Conservation (phyloP, 2,329 filamentous ascomycete genomes). For the Ophiostoma sp. region DNA sequence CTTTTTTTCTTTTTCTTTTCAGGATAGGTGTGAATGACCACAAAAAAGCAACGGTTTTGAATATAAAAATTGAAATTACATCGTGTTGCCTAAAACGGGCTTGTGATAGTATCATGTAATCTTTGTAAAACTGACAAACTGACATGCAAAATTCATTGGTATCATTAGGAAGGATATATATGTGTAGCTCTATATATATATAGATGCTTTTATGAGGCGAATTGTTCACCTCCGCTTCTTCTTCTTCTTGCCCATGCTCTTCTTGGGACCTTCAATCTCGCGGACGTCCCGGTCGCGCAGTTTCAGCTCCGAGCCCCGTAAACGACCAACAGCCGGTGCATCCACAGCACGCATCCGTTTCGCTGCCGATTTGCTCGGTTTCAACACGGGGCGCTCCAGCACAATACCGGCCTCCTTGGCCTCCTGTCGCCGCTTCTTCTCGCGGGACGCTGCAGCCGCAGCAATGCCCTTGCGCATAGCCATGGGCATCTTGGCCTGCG, state of each 20-base stretch:
- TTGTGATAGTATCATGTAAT: too few species aligned
- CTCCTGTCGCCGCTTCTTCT: slow-evolving; percentile 71
- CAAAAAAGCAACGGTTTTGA: slow-evolving; percentile 18
- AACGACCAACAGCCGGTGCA: slow-evolving; percentile 75
- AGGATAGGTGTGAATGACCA: slow-evolving; percentile 25
- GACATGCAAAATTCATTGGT: neutral
- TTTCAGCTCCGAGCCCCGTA: slow-evolving; percentile 75
- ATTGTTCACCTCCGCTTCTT: slow-evolving; percentile 30
- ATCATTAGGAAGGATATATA: neutral
- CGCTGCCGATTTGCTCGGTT: slow-evolving; percentile 39
- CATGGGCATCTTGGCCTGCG: slow-evolving; percentile 87
- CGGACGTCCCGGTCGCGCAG: slow-evolving; percentile 76
- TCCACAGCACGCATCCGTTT: slow-evolving; percentile 55
- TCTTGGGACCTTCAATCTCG: slow-evolving; percentile 60
- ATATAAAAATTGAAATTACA: neutral
- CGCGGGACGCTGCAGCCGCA: slow-evolving; percentile 63
- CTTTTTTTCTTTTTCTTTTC: slow-evolving; percentile 17
- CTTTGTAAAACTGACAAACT: too few species aligned
- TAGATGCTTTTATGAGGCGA: neutral
- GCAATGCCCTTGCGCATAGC: slow-evolving; percentile 81
- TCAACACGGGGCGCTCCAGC: slow-evolving; percentile 59
- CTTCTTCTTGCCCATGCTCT: slow-evolving; percentile 40
- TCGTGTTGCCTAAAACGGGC: neutral
- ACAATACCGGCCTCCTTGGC: slow-evolving; percentile 90
- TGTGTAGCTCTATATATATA: neutral